phyloP scores from a whole-genome alignment of 2,329 filamentous ascomycete species.

The Bipolaris zeicola region DNA sequence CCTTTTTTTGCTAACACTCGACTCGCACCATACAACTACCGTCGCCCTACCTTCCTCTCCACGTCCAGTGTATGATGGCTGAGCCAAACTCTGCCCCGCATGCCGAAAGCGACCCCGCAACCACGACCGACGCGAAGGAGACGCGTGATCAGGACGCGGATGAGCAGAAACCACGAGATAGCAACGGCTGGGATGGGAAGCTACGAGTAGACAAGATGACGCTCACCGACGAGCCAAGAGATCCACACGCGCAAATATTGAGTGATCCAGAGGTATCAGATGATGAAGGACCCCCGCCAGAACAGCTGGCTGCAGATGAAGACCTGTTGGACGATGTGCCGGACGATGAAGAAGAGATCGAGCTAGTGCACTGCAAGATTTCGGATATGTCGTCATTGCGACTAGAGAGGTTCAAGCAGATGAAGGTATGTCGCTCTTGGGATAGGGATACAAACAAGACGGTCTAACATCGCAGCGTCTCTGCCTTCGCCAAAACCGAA shows the following conservation, averaged over 20 bases:
- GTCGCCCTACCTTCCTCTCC: not conserved
- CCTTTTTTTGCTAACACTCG: not conserved
- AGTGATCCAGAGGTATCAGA: slow-evolving; percentile 87
- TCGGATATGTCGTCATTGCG: slow-evolving; percentile 75
- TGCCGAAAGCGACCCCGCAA: slow-evolving; percentile 34
- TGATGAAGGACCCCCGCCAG: slow-evolving; percentile 53
- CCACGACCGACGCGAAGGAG: slow-evolving; percentile 19
- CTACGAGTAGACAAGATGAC: slow-evolving; percentile 74
- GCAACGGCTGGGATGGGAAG: slow-evolving; percentile 80
- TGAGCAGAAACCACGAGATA: slow-evolving; percentile 44
- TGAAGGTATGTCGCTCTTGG: slow-evolving; percentile 56
- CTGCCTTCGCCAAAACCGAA: slow-evolving; percentile 91
- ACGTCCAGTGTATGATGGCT: slow-evolving; percentile 24
- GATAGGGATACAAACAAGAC: not conserved
- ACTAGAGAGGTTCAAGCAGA: slow-evolving; percentile 81
- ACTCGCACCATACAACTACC: not conserved
- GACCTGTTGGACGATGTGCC: slow-evolving; percentile 66
- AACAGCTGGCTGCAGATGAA: slow-evolving; percentile 45
- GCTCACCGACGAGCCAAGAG: slow-evolving; percentile 29
- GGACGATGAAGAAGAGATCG: slow-evolving; percentile 66
- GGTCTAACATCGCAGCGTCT: slow-evolving; percentile 59
- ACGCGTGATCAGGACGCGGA: slow-evolving; percentile 30
- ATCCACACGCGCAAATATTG: slow-evolving; percentile 67
- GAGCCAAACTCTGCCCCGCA: slow-evolving; percentile 37
- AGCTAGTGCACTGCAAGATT: slow-evolving; percentile 86